Conservation (phyloP, 1,139 yeast genomes). For the Eremothecium cymbalariae region DNA sequence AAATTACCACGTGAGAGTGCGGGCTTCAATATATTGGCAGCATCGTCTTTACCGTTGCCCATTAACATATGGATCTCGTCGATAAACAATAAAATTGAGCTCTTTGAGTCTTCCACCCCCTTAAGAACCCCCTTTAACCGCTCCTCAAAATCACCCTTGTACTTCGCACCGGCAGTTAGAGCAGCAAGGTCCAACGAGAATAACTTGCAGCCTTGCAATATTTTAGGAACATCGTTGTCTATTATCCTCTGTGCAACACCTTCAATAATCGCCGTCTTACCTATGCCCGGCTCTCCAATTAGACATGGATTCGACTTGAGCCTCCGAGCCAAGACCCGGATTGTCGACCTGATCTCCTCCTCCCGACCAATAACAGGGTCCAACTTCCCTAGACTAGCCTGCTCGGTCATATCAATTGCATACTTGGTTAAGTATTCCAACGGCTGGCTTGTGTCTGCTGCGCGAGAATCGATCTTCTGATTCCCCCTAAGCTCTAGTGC, state of each 20-base stretch:
- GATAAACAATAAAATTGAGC: conserved; percentile 78
- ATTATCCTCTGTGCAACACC: conserved; percentile 97
- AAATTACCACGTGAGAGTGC: conserved; percentile 93
- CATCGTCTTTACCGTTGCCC: conserved; percentile 95
- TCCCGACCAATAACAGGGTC: conserved; percentile 99
- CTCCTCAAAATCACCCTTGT: conserved; percentile 98
- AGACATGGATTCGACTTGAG: conserved; percentile 93
- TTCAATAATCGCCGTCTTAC: conserved; percentile 95
- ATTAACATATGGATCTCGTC: conserved; percentile 98
- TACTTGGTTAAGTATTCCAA: conserved; percentile 82
- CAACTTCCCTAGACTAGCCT: conserved; percentile 86
- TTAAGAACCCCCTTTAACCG: conserved; percentile 91
- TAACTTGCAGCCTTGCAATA: conserved; percentile 68
- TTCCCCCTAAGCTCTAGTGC: conserved; percentile 82
- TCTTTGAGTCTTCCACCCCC: conserved; percentile 84
- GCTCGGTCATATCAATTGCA: conserved; percentile 87
- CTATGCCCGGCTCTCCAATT: conserved; percentile 99
- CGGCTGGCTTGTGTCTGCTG: conserved; percentile 82
- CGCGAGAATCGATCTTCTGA: conserved; percentile 86
- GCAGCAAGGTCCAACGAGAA: conserved; percentile 92
- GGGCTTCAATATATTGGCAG: conserved; percentile 93
- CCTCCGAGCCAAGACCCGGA: conserved; percentile 88
- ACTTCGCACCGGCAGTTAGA: conserved; percentile 95
- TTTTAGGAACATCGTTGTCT: conserved; percentile 89
- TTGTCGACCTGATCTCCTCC: conserved; percentile 92